Conservation (phyloP, 2,329 filamentous ascomycete genomes). For the Microsporum canis region DNA sequence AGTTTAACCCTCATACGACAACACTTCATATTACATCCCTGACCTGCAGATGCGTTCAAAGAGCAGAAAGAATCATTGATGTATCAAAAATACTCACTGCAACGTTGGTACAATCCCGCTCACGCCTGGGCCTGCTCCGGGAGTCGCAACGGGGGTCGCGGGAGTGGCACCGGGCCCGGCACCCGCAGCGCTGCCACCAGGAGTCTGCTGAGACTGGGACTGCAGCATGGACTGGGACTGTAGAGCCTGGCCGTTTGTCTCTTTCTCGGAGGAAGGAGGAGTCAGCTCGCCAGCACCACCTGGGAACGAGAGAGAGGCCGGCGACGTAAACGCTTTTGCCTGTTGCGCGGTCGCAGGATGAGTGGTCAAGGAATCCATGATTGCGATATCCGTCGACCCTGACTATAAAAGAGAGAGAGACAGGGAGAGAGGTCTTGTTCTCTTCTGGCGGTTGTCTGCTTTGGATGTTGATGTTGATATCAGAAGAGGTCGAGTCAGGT, state of each 20-base stretch:
- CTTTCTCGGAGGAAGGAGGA: slow-evolving; percentile 62
- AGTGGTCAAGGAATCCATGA: slow-evolving; percentile 81
- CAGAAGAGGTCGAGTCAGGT: neutral
- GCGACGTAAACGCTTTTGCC: slow-evolving; percentile 90
- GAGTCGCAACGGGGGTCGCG: slow-evolving; percentile 83
- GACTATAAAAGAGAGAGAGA: too few species aligned
- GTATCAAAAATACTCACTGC: slow-evolving; percentile 63
- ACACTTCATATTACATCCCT: neutral
- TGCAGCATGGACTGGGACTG: slow-evolving; percentile 30
- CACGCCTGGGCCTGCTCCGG: slow-evolving; percentile 67
- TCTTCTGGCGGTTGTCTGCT: slow-evolving; percentile 6
- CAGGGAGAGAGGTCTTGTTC: too few species aligned
- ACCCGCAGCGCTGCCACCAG: slow-evolving; percentile 38
- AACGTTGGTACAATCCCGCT: slow-evolving; percentile 86
- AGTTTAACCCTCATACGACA: neutral
- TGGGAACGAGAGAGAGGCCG: slow-evolving; percentile 84
- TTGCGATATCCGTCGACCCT: neutral
- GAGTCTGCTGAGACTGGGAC: slow-evolving; percentile 38
- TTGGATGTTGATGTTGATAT: neutral
- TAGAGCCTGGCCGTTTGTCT: slow-evolving; percentile 20
- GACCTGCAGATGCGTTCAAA: slow-evolving; percentile 10
- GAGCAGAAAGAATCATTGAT: slow-evolving; percentile 16
- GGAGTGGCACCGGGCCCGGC: slow-evolving; percentile 73
- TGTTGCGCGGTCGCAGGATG: slow-evolving; percentile 85
- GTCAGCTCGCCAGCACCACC: slow-evolving; percentile 73